A percentile compares a stretch with the other conserved stretches of the same genome.
phyloP scores from a whole-genome alignment of 495 filamentous ascomycete species.

The Trichoderma asperelloides region DNA sequence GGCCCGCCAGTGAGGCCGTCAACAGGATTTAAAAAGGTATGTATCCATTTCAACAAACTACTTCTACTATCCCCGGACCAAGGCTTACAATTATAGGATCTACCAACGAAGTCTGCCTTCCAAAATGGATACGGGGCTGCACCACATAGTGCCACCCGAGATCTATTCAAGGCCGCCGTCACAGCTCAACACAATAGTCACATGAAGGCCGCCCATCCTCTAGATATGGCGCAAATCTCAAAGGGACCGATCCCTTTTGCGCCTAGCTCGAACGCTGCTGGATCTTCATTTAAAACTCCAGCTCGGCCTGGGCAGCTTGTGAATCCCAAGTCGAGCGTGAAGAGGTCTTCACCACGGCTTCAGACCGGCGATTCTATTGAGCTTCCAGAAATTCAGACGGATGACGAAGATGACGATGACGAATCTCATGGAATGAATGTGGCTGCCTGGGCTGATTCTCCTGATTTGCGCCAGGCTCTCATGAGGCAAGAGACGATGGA shows the following conservation, averaged over 20 bases:
- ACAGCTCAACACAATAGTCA: slow-evolving; percentile 46
- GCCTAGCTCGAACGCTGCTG: slow-evolving; percentile 48
- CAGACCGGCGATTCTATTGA: slow-evolving; percentile 73
- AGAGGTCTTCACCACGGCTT: slow-evolving; percentile 68
- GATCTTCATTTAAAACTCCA: slow-evolving; percentile 53
- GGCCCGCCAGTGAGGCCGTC: slow-evolving; percentile 78
- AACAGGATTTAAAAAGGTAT: slow-evolving; percentile 64
- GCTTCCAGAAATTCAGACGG: slow-evolving; percentile 81
- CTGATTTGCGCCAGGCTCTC: slow-evolving; percentile 60
- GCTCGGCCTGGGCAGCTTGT: slow-evolving; percentile 34
- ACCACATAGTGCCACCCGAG: slow-evolving; percentile 22
- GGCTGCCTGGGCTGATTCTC: slow-evolving; percentile 77
- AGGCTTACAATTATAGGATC: slow-evolving; percentile 40
- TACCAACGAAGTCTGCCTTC: slow-evolving; percentile 53
- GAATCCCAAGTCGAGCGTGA: slow-evolving; percentile 35
- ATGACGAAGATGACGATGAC: slow-evolving; percentile 73
- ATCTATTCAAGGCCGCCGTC: slow-evolving; percentile 40
- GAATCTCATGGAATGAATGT: slow-evolving; percentile 45
- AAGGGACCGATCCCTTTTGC: slow-evolving; percentile 89
- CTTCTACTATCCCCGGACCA: background rate
- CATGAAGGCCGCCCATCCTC: slow-evolving; percentile 52
- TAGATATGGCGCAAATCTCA: slow-evolving; percentile 73
- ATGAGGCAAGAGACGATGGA: slow-evolving; percentile 72
- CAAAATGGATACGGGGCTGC: slow-evolving; percentile 53
- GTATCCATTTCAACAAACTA: slow-evolving; percentile 12